These are phyloP conservation scores for Neurospora sp. DNA, from an alignment of 495 filamentous ascomycete species.

Conservation along the genomic window DNA sequence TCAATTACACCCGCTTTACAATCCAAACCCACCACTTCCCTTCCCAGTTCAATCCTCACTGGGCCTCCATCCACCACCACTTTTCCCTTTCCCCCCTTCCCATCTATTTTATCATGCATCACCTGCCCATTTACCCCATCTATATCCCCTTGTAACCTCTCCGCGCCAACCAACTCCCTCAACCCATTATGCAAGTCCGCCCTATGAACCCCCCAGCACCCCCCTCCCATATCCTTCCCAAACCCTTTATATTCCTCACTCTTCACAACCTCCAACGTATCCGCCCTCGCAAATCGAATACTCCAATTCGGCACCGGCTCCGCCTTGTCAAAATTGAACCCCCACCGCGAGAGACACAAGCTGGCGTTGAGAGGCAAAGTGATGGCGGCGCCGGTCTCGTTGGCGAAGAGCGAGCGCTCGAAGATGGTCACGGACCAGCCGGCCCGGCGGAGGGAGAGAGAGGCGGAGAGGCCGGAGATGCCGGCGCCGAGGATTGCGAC, in stretches of 20 bases:
- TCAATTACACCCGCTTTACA: conserved; percentile 14
- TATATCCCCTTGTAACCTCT: too few species aligned
- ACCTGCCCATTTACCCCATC: too few species aligned
- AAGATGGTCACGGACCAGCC: conserved; percentile 42
- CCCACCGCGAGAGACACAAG: conserved; percentile 35
- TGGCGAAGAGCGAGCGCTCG: conserved; percentile 42
- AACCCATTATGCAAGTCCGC: conserved; percentile 47
- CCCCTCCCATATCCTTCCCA: conserved; percentile 8
- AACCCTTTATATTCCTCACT: conserved; percentile 25
- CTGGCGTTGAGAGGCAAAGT: conserved; percentile 39
- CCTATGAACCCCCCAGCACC: conserved; percentile 34
- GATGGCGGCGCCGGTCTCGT: conserved; percentile 47
- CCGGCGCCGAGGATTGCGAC: conserved; percentile 32
- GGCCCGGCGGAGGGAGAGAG: conserved; percentile 37
- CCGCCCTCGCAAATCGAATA: conserved; percentile 20
- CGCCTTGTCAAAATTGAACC: conserved; percentile 28
- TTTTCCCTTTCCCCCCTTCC: too few species aligned
- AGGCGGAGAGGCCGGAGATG: conserved; percentile 24
- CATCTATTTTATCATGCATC: too few species aligned
- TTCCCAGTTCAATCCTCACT: too few species aligned
- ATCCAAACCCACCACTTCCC: conserved; percentile 13
- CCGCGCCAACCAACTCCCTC: conserved; percentile 31
- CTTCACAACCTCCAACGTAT: conserved; percentile 14
- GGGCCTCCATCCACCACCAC: too few species aligned
- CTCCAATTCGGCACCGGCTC: conserved; percentile 22